Conservation (phyloP, 768 basidiomycete genomes). For the Cystofilobasidium macerans region DNA sequence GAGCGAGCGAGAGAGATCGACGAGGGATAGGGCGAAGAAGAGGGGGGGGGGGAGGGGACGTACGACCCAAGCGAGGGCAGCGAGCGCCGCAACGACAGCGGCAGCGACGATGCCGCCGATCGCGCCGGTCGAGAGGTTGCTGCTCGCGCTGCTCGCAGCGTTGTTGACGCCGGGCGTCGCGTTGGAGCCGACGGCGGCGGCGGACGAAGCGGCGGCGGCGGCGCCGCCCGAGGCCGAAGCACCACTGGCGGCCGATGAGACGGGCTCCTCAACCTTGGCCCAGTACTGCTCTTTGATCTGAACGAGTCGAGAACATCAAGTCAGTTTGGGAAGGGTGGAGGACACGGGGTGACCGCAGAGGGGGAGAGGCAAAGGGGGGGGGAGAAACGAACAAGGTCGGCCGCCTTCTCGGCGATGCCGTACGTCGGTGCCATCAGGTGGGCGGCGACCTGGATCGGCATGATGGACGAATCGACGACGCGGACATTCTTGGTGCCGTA, state of each 20-base stretch:
- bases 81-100: conserved; percentile 7
- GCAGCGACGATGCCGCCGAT: conserved; percentile 21
- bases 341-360: background rate
- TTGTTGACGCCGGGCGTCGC: background rate
- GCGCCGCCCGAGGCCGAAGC: background rate
- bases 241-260: no score
- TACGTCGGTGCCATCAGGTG: conserved; percentile 34
- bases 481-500: conserved; percentile 53
- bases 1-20: background rate
- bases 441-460: conserved; percentile 42
- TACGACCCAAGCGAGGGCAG: background rate
- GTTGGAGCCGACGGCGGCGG: background rate
- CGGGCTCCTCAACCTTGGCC: background rate
- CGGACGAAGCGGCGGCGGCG: background rate
- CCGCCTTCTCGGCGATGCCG: conserved; percentile 47
- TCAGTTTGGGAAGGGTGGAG: background rate
- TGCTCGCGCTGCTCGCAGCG: background rate
- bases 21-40: background rate
- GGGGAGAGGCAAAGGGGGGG: background rate
- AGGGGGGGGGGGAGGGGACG: background rate
- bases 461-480: conserved; percentile 48
- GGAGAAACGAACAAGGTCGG: conserved; percentile 40
- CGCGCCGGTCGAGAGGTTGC: conserved; percentile 13
- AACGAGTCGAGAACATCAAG: background rate
- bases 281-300: conserved; percentile 23